Evolutionary conservation across 2,329 filamentous ascomycete genomes (phyloP), one percentile per base, ranked within the genome.

Genomic region (Cordyceps javanica): DNA sequence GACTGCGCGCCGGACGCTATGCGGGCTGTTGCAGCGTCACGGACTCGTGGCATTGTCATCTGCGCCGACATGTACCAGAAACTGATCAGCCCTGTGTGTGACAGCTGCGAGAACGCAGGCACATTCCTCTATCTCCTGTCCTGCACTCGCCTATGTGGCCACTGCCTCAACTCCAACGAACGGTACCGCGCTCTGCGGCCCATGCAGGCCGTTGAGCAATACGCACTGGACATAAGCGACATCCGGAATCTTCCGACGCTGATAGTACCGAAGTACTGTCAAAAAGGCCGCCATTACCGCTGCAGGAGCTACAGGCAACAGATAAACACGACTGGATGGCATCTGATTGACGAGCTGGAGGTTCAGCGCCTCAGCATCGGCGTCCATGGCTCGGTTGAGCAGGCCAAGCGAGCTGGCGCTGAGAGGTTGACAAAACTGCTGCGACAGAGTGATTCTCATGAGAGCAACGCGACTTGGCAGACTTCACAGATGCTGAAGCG

Each of bases 261-360:
- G 3, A 4, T 10, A 0, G 25, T 42, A 6, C 50, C 50, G 5
- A 0, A 5, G 0, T 41, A 41, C 36, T 38, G 21, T 5, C 1
- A 5, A 1, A 7, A 7, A 19, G 21, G 2, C 1, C 13, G 16
- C 7, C 21, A 14, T n/a, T 0, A 13, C 13, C 14, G 8, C 10
- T 16, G 34, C 14, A 11, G 5, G 2, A 9, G 30, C 6, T 2
- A 21, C 13, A 7, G 19, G 4, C 25, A 23, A 2, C n/a, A n/a
- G n/a, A 21, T 50, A 10, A 52, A 41, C 3, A 30, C 36, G 1
- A 30, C 49, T 1, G 25, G 36, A 3, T 41, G 49, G 36, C 8
- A 3, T 0, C 16, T 53, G 11, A 11, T 53, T 28, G 38, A 53
- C 19, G 0, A 19, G 23, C 8, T 8, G 4, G 34, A 26, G 14